phyloP scores from a whole-genome alignment of 2,329 filamentous ascomycete genomes.

The Beauveria rudraprayagi region DNA sequence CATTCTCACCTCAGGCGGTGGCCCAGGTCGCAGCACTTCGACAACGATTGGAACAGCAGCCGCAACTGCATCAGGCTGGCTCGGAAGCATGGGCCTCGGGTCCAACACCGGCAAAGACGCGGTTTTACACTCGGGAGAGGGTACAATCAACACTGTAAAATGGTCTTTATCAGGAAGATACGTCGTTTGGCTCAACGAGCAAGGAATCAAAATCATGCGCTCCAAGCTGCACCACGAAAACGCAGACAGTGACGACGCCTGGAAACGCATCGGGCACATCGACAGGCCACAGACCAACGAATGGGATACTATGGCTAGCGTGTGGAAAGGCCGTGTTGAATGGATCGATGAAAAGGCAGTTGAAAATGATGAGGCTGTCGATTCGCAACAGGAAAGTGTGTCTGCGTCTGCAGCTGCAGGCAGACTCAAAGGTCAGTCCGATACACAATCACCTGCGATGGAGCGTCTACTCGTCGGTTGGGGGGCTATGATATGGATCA shows the following conservation, averaged over 20 bases:
- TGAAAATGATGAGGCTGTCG: conserved; percentile 58
- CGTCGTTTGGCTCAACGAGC: conserved; percentile 91
- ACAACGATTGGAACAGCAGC: conserved; percentile 79
- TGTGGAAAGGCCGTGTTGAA: conserved; percentile 87
- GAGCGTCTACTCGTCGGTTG: conserved; percentile 89
- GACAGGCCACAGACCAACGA: conserved; percentile 77
- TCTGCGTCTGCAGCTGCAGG: conserved; percentile 35
- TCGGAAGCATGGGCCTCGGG: conserved; percentile 78
- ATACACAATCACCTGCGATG: conserved; percentile 39
- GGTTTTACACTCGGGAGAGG: conserved; percentile 84
- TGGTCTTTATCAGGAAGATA: conserved; percentile 93
- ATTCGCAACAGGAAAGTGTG: conserved; percentile 23
- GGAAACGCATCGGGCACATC: conserved; percentile 90
- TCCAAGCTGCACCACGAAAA: conserved; percentile 74
- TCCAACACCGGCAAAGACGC: conserved; percentile 74
- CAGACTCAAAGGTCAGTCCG: conserved; percentile 41
- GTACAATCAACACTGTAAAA: conserved; percentile 81
- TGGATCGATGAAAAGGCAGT: conserved; percentile 84
- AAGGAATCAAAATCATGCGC: conserved; percentile 96
- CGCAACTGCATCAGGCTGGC: conserved; percentile 80
- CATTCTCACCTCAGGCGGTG: conserved; percentile 76
- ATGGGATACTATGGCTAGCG: conserved; percentile 94
- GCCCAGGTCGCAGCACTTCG: conserved; percentile 73
- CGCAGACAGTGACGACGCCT: conserved; percentile 71
- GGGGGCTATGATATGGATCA: conserved; percentile 93